Percentiles rank a stretch among this genome's conserved stretches.
phyloP scores from a whole-genome alignment of 768 basidiomycete species.

The Serendipita sp. region DNA sequence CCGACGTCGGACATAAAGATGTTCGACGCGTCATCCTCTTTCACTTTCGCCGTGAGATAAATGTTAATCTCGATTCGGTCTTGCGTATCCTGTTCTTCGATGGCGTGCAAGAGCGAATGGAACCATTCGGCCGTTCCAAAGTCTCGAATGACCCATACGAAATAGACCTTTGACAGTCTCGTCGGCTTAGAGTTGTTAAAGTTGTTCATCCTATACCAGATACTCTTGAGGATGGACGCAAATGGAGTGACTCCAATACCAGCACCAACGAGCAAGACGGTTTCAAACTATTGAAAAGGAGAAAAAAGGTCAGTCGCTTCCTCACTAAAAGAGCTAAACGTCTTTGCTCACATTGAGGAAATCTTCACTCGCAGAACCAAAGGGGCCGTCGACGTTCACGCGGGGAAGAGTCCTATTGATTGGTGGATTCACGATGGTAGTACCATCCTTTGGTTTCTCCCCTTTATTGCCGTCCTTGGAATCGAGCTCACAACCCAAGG shows the following conservation, averaged over 20 bases:
- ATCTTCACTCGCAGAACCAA: conserved; percentile 84
- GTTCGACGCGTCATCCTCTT: conserved; percentile 87
- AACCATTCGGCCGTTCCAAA: conserved; percentile 86
- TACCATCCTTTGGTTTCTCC: conserved; percentile 44
- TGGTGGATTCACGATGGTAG: conserved; percentile 38
- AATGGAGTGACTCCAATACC: conserved; percentile 97
- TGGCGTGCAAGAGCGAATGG: conserved; percentile 81
- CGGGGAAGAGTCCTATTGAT: conserved; percentile 66
- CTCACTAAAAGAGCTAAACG: background rate
- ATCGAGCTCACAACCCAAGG: conserved; percentile 72
- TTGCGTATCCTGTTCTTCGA: conserved; percentile 80
- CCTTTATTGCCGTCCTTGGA: conserved; percentile 26
- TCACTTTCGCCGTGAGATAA: conserved; percentile 80
- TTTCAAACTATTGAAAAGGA: conserved; percentile 60
- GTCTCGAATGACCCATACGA: conserved; percentile 92
- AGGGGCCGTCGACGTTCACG: conserved; percentile 93
- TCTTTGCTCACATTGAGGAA: conserved; percentile 41
- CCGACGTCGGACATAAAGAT: conserved; percentile 86
- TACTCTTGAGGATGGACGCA: conserved; percentile 81
- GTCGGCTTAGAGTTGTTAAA: conserved; percentile 59
- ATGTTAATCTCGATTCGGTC: conserved; percentile 86
- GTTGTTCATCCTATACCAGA: conserved; percentile 95
- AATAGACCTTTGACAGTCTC: conserved; percentile 79
- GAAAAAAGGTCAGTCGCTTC: background rate
- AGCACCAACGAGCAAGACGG: conserved; percentile 75